These are phyloP conservation scores for Capsicum pubescens DNA, from an alignment of 257 asterid species.

Conservation along the genomic window DNA sequence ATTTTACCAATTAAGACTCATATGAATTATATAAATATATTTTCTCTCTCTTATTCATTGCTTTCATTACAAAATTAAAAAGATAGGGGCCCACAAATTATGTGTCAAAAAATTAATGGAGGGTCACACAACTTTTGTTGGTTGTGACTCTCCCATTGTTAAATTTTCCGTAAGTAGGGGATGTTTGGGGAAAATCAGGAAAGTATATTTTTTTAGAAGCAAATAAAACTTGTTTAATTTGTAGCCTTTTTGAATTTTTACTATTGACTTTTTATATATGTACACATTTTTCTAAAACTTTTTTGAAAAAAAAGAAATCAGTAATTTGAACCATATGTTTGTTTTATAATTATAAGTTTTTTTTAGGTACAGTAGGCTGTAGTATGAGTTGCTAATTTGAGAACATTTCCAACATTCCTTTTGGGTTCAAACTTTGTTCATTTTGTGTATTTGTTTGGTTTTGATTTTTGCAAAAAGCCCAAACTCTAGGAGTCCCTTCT, in stretches of 20 bases:
- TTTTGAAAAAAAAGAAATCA: no score
- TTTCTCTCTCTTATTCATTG: no score
- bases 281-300: no score
- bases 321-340: slow-evolving; percentile 22
- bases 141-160: no score
- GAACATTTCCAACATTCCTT: slow-evolving; percentile 36
- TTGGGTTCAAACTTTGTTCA: slow-evolving; percentile 31
- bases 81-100: no score
- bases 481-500: slow-evolving; percentile 20
- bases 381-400: slow-evolving; percentile 27
- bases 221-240: slow-evolving; percentile 12
- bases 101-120: no score
- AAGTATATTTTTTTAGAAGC: slow-evolving; percentile 24
- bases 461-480: slow-evolving; percentile 28
- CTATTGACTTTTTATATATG: slow-evolving; percentile 31
- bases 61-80: no score
- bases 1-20: no score
- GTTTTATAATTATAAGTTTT: background rate
- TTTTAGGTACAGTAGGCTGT: slow-evolving; percentile 25
- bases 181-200: slow-evolving; percentile 48
- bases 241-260: slow-evolving; percentile 1
- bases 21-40: no score
- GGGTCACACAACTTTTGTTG: no score
- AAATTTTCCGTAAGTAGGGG: slow-evolving; percentile 33
- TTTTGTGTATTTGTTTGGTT: slow-evolving; percentile 22